These are phyloP conservation scores for Penicillium crystallinum DNA, from an alignment of 495 filamentous ascomycete species.

Conservation along the genomic window DNA sequence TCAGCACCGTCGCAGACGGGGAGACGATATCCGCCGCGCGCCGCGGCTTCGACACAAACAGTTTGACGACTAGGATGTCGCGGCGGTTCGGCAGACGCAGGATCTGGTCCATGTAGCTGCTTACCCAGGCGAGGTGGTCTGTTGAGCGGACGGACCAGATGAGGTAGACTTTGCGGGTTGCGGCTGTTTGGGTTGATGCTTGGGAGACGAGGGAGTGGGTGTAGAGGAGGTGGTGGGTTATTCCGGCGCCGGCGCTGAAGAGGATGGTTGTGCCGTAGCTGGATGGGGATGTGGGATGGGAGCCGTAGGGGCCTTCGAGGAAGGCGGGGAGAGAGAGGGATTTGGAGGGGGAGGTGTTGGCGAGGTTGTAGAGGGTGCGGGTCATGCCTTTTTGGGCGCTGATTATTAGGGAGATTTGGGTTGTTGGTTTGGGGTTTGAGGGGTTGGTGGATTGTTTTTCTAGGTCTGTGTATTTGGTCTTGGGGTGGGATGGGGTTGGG, in stretches of 20 bases:
- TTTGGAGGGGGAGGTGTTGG: conserved; percentile 52
- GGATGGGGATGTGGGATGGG: conserved; percentile 53
- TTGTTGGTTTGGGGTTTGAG: conserved; percentile 42
- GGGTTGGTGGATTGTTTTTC: conserved; percentile 38
- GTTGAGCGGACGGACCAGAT: conserved; percentile 88
- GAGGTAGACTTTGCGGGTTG: conserved; percentile 73
- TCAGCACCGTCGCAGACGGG: conserved; percentile 77
- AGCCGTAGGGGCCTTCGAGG: conserved; percentile 81
- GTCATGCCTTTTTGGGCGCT: conserved; percentile 79
- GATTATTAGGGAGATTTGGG: conserved; percentile 68
- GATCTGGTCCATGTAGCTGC: conserved; percentile 93
- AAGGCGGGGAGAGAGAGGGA: conserved; percentile 57
- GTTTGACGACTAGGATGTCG: conserved; percentile 74
- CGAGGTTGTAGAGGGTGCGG: conserved; percentile 64
- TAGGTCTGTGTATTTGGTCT: conserved; percentile 15
- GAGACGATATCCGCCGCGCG: conserved; percentile 61
- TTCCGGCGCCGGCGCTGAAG: conserved; percentile 82
- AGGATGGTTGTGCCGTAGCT: conserved; percentile 85
- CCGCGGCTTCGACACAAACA: conserved; percentile 82
- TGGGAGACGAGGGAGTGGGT: conserved; percentile 69
- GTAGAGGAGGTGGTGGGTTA: conserved; percentile 80
- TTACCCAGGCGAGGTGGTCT: conserved; percentile 89
- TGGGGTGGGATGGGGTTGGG: not conserved
- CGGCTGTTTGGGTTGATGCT: conserved; percentile 62
- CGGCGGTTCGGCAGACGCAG: conserved; percentile 75